phyloP scores from a whole-genome alignment of 805 yeast species.

The Saturnispora dispora region DNA sequence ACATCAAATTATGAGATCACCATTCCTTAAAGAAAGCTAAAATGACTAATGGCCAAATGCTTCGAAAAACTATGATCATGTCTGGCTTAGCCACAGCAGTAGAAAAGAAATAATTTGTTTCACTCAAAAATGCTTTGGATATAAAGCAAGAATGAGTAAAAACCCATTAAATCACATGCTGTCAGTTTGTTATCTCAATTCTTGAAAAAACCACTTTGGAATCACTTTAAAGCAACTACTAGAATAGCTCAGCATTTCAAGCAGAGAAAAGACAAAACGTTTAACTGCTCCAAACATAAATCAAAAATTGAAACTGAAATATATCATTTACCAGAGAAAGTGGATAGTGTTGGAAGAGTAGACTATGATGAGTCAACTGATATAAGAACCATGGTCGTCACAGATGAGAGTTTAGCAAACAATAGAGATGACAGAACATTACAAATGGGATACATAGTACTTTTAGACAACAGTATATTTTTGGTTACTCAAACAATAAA shows the following conservation, averaged over 20 bases:
- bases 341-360: not conserved
- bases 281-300: not conserved
- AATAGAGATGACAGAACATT: not conserved
- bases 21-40: not conserved
- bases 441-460: not conserved
- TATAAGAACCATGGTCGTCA: not conserved
- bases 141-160: not conserved
- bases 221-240: not conserved
- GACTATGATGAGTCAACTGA: not conserved
- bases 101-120: not conserved
- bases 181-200: not conserved
- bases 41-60: not conserved
- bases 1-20: not conserved
- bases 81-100: not conserved
- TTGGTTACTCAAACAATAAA: conserved; percentile 1
- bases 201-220: not conserved
- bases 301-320: not conserved
- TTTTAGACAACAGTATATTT: not conserved
- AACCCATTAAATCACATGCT: not conserved
- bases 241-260: not conserved
- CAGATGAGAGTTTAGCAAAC: not conserved
- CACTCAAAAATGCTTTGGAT: not conserved
- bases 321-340: not conserved
- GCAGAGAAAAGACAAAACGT: not conserved
- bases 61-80: not conserved